Evolutionary conservation across 129 eudicot species (phyloP).

Genomic region (Cynara cardunculus): DNA sequence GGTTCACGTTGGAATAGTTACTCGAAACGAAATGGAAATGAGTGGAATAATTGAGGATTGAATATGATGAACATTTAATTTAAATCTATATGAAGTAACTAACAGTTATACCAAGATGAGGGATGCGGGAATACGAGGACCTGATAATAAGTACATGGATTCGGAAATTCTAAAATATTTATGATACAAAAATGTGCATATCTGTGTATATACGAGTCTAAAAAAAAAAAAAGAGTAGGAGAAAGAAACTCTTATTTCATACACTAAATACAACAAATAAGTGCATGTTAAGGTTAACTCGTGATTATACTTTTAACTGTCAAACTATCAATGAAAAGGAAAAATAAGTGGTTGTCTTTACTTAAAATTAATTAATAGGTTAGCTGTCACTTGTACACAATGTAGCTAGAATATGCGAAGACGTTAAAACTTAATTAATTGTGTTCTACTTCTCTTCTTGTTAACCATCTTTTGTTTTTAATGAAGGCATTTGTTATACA

Average conservation of each 20-base stretch:
- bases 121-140: background rate
- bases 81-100: background rate
- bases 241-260: background rate
- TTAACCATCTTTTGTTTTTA: background rate
- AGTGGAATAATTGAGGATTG: background rate
- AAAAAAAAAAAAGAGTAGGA: background rate
- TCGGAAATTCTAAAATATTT: background rate
- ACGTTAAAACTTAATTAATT: background rate
- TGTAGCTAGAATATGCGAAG: background rate
- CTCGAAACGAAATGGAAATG: background rate
- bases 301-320: background rate
- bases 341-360: background rate
- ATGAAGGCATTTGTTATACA: background rate
- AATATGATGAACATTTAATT: background rate
- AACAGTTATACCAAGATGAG: background rate
- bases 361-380: background rate
- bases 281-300: background rate
- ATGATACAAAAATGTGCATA: background rate
- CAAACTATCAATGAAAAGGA: background rate
- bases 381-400: background rate
- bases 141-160: background rate
- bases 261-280: background rate
- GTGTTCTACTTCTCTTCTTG: conserved; percentile 1
- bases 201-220: background rate
- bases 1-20: background rate